Conservation (phyloP, 768 basidiomycete species). For the Suillus variegatus region DNA sequence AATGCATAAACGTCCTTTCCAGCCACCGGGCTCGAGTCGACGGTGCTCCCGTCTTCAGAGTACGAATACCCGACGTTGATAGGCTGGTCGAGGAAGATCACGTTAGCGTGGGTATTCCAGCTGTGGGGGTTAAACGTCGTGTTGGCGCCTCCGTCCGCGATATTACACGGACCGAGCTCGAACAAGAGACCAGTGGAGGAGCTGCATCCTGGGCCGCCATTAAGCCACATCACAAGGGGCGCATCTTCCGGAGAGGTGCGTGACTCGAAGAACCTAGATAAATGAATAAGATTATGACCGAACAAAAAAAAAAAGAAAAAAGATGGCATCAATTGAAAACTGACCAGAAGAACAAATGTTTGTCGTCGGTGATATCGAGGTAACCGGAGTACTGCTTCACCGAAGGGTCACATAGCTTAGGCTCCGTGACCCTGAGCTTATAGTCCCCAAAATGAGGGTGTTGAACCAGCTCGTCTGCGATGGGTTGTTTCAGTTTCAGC, state of each 20-base stretch:
- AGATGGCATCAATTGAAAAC: constrained; percentile 16
- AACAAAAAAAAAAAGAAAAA: not conserved
- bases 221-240: constrained; percentile 88
- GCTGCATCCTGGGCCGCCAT: constrained; percentile 74
- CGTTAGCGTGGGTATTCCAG: constrained; percentile 77
- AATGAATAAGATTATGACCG: not conserved
- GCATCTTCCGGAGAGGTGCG: constrained; percentile 70
- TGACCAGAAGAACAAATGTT: constrained; percentile 88
- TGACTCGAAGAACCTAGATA: constrained; percentile 84
- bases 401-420: constrained; percentile 74
- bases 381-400: constrained; percentile 81
- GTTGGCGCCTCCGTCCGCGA: constrained; percentile 69
- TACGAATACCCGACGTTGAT: constrained; percentile 67
- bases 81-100: constrained; percentile 70
- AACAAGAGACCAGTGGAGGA: constrained; percentile 86
- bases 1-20: constrained; percentile 91
- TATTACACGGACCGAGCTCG: constrained; percentile 87
- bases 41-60: constrained; percentile 64
- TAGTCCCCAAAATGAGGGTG: constrained; percentile 54
- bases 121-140: constrained; percentile 74
- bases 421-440: constrained; percentile 62
- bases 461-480: constrained; percentile 59
- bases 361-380: constrained; percentile 75
- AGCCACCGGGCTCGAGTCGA: constrained; percentile 81
- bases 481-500: constrained; percentile 10